Evolutionary conservation across 805 yeast species (phyloP).

Genomic region (Blastobotrys attinorum): DNA sequence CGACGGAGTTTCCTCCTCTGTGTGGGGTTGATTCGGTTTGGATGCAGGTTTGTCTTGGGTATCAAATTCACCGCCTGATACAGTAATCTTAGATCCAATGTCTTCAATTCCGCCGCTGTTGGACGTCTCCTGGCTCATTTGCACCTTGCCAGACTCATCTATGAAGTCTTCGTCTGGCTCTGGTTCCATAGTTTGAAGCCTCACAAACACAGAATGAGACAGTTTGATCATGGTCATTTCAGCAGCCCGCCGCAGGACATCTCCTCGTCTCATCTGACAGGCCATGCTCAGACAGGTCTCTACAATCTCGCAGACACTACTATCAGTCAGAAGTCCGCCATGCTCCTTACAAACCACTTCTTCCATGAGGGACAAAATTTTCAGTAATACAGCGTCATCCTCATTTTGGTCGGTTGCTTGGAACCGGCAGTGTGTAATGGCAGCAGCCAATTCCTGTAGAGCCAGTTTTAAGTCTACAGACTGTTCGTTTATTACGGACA

Average conservation of each 20-base stretch:
- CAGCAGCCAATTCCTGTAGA: constrained; percentile 56
- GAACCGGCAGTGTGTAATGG: constrained; percentile 89
- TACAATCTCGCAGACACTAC: constrained; percentile 76
- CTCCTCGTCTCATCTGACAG: constrained; percentile 85
- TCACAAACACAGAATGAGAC: constrained; percentile 59
- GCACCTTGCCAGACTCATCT: constrained; percentile 40
- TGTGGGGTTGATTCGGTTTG: too few species aligned
- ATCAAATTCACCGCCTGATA: not conserved
- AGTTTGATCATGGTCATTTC: constrained; percentile 70
- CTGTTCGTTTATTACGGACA: constrained; percentile 50
- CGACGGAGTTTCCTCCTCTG: too few species aligned
- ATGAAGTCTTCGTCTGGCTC: constrained; percentile 34
- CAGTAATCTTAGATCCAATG: not conserved
- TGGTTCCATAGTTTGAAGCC: constrained; percentile 49
- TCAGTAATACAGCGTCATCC: constrained; percentile 84
- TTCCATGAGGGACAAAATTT: constrained; percentile 71
- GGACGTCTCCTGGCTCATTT: constrained; percentile 7
- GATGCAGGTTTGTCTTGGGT: too few species aligned
- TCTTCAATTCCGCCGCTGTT: not conserved
- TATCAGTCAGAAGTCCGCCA: constrained; percentile 65
- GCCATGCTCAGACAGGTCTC: constrained; percentile 90
- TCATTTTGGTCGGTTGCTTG: constrained; percentile 90
- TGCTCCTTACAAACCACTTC: constrained; percentile 45
- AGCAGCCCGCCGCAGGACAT: constrained; percentile 80
- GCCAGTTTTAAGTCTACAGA: constrained; percentile 51